A percentile compares a stretch with the other conserved stretches of the same genome.
These are phyloP conservation scores for Talaromyces islandicus DNA, from an alignment of 2,329 filamentous ascomycete species.

Conservation along the genomic window DNA sequence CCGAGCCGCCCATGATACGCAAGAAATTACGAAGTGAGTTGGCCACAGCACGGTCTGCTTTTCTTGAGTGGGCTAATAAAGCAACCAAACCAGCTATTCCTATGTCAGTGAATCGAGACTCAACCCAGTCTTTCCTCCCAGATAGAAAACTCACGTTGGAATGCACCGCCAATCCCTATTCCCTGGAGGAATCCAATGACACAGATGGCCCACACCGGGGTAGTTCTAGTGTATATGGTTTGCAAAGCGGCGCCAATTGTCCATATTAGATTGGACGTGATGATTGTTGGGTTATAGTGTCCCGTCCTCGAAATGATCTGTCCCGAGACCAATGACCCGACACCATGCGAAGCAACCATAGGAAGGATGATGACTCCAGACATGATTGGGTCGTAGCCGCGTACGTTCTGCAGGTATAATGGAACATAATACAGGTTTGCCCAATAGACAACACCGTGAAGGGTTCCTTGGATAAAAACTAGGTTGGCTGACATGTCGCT, in stretches of 20 bases:
- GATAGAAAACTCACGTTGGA: conserved; percentile 1
- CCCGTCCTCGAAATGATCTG: conserved; percentile 3
- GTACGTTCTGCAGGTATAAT: conserved; percentile 5
- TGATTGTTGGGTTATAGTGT: conserved; percentile 4
- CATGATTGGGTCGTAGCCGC: background rate
- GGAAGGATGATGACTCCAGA: conserved; percentile 4
- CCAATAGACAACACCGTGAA: conserved; percentile 18
- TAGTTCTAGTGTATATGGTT: conserved; percentile 1
- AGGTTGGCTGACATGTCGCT: conserved; percentile 22
- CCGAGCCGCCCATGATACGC: conserved; percentile 5
- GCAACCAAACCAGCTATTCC: background rate
- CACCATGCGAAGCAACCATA: conserved; percentile 5
- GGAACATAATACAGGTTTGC: conserved; percentile 17
- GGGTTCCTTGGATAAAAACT: conserved; percentile 15
- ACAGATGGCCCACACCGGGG: conserved; percentile 2
- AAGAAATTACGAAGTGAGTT: conserved; percentile 6
- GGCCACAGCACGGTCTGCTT: conserved; percentile 7
- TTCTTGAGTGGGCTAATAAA: conserved; percentile 4
- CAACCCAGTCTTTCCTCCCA: background rate
- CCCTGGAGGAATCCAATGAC: conserved; percentile 7
- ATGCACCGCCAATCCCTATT: conserved; percentile 1
- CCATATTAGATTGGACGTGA: conserved; percentile 1
- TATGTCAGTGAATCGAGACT: background rate
- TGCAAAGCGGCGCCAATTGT: conserved; percentile 1
- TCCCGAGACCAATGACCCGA: background rate